Evolutionary conservation across 805 yeast species (phyloP).

Genomic region (Kregervanrija pseudodelftensis): DNA sequence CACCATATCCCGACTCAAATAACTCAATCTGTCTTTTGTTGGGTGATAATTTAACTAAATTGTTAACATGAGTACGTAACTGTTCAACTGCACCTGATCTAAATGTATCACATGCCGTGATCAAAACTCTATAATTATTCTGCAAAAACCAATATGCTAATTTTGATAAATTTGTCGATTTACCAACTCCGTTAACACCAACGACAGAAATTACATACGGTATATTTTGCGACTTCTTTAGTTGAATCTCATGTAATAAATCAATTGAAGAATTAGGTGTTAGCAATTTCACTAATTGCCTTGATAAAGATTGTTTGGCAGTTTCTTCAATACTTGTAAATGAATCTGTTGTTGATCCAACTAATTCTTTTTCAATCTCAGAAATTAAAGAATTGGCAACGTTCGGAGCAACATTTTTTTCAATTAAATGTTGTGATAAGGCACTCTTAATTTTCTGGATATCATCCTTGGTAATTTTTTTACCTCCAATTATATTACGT

Average conservation of each 20-base stretch:
- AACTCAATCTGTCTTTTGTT: constrained; percentile 49
- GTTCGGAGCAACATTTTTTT: constrained; percentile 86
- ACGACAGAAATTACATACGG: constrained; percentile 97
- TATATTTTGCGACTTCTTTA: constrained; percentile 31
- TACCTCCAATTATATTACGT: constrained; percentile 60
- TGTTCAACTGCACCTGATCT: constrained; percentile 99
- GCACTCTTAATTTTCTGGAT: constrained; percentile 57
- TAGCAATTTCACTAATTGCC: constrained; percentile 61
- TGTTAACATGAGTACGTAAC: constrained; percentile 84
- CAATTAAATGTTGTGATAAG: constrained; percentile 68
- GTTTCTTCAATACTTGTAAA: constrained; percentile 72
- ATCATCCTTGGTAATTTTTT: constrained; percentile 55
- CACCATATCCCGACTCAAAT: constrained; percentile 94
- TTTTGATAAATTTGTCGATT: constrained; percentile 90
- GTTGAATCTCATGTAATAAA: constrained; percentile 71
- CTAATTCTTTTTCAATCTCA: constrained; percentile 60
- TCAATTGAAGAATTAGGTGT: constrained; percentile 92
- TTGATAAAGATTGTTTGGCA: constrained; percentile 56
- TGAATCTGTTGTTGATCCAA: constrained; percentile 64
- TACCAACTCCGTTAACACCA: constrained; percentile 98
- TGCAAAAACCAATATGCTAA: constrained; percentile 93
- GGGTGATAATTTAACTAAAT: constrained; percentile 62
- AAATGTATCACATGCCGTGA: constrained; percentile 97
- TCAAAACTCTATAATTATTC: constrained; percentile 75
- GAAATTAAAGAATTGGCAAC: constrained; percentile 70